Base-by-base conservation (phyloP, 257 asterid species). In the Vinca minor region DNA sequence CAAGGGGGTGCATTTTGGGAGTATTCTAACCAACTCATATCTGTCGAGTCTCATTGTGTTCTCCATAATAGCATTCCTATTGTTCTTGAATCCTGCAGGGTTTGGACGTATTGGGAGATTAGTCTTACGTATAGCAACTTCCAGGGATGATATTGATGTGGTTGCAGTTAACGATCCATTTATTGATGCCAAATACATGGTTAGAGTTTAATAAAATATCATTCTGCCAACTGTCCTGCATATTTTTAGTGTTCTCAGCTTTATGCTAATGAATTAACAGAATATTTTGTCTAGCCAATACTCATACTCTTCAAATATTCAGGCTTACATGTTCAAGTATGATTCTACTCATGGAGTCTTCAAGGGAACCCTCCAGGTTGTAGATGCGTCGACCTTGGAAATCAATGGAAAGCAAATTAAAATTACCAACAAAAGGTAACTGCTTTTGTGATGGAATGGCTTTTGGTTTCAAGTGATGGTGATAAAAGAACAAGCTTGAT, bases 311-410 rank as follows among this genome's bases (percentile, higher is more conserved):
- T 50, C 4, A 46, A 70, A 59, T 62, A n/a, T 65, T 71, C 85
- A 89, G 99, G 97, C 98, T 57, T 93, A 93, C 87, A 89, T 93
- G 97, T 82, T 87, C 69, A 93, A 93, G 82, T 93, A 89, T 75
- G 99, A 93, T 63, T 93, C 99, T 29, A 93, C 99, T 56, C 99
- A 93, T 55, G 97, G 99, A 64, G 86, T 85, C 46, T 87, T 79
- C 80, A 74, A 78, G 67, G 97, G 95, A 66, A 80, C 85, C 54
- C 72, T 93, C 75, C 73, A 62, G 47, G 95, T 93, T 38, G 68
- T 83, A 65, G 96, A 87, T 68, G 96, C 83, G 9, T 75, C 96
- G 67, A 89, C 96, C 39, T 65, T 93, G 85, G 99, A 93, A 78
- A 87, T 87, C 73, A 89, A 89, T 62, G 99, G 99, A 62, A 93